Conservation (phyloP, 768 basidiomycete genomes). For the Suillus discolor region DNA sequence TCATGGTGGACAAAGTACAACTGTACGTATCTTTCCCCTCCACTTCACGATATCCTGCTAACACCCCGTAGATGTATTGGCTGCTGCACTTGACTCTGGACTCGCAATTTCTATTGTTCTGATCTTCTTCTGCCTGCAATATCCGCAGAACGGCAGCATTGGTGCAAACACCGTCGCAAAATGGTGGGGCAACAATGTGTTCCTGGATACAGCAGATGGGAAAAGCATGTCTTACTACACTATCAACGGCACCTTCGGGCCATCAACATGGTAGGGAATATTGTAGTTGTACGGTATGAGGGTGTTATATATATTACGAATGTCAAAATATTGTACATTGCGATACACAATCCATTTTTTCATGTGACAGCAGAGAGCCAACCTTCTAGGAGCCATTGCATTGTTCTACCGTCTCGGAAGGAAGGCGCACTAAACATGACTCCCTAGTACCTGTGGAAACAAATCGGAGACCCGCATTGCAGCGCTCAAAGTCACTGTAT, state of each 20-base stretch:
- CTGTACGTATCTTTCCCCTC: conserved; percentile 5
- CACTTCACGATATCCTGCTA: background rate
- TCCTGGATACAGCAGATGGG: conserved; percentile 40
- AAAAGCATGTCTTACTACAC: conserved; percentile 28
- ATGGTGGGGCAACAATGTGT: conserved; percentile 71
- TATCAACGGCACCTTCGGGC: conserved; percentile 42
- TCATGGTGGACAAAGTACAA: conserved; percentile 42
- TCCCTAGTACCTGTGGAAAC: no score
- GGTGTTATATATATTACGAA: background rate
- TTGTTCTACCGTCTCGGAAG: no score
- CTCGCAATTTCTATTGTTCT: conserved; percentile 14
- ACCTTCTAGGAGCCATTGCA: no score
- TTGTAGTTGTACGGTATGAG: background rate
- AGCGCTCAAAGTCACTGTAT: no score
- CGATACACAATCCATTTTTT: no score
- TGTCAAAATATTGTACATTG: background rate
- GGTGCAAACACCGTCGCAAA: conserved; percentile 47
- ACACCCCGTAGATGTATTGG: conserved; percentile 24
- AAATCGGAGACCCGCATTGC: no score
- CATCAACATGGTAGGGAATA: background rate
- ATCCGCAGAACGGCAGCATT: conserved; percentile 34
- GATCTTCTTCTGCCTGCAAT: conserved; percentile 38
- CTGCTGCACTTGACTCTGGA: conserved; percentile 35
- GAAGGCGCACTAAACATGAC: no score
- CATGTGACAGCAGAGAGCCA: no score